phyloP scores from a whole-genome alignment of 2,329 filamentous ascomycete species.

The Penicillium sp. region DNA sequence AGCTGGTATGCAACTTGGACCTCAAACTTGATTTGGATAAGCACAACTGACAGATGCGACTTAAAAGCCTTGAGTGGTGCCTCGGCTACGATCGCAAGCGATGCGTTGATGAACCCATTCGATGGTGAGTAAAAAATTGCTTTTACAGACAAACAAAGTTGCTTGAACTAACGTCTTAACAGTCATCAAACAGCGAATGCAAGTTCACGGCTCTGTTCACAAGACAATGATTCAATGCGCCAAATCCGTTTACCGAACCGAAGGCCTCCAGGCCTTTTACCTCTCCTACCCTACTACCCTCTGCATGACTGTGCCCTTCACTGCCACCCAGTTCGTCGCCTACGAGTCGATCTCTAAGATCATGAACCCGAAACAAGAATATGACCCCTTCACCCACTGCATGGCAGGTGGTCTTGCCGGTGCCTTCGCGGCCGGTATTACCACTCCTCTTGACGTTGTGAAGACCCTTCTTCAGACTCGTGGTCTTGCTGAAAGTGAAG shows the following conservation, averaged over 20 bases:
- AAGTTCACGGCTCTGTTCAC: conserved; percentile 94
- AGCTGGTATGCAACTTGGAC: conserved; percentile 67
- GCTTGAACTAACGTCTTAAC: conserved; percentile 11
- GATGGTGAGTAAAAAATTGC: conserved; percentile 68
- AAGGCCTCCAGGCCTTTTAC: conserved; percentile 92
- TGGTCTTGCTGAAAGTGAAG: conserved; percentile 77
- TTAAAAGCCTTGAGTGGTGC: conserved; percentile 82
- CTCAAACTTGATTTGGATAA: background rate
- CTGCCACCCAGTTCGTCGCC: conserved; percentile 92
- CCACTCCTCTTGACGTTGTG: conserved; percentile 95
- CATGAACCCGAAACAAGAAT: conserved; percentile 78
- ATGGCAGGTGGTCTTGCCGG: conserved; percentile 89
- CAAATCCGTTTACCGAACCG: conserved; percentile 79
- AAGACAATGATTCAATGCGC: conserved; percentile 86
- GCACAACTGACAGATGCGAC: conserved; percentile 12
- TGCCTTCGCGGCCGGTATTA: conserved; percentile 89
- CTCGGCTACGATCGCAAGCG: conserved; percentile 92
- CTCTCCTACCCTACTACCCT: conserved; percentile 97
- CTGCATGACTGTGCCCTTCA: conserved; percentile 98
- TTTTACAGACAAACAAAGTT: background rate
- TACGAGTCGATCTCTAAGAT: conserved; percentile 95
- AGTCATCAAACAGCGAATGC: conserved; percentile 99
- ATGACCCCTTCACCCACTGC: conserved; percentile 94
- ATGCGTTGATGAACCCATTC: conserved; percentile 99
- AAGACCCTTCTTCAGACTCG: conserved; percentile 97